Base-by-base conservation (phyloP, 495 filamentous ascomycete genomes). In the Aspergillus egyptiacus region DNA sequence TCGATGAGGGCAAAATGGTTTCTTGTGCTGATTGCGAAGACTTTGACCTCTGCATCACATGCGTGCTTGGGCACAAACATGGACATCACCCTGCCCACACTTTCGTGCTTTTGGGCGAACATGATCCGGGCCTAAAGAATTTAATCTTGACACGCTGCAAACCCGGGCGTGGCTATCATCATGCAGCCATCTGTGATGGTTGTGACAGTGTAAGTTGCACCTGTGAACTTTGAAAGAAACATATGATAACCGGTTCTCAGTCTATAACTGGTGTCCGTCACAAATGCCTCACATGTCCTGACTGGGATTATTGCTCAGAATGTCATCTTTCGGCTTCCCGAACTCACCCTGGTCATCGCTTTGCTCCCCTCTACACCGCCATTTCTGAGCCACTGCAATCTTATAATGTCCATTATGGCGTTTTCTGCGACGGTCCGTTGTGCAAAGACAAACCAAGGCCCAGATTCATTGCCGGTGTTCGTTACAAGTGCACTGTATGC, bases 401-500 rank as follows among this genome's bases (percentile, higher is more conserved):
- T 46, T 68, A 66, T 17, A 72, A 77, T 36, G 73, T 78, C 14
- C 93, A 99, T 61, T 75, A 73, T 49, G 91, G 89, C 44, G 90
- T 96, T 64, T 94, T 85, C 75, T 99, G 93, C 58, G 93, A 99
- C 69, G 93, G 93, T 8, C 94, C 91, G 18, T 76, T 96, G 15
- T 99, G 93, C 80, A 76, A 79, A 50, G 59, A 64, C 53, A 73
- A 77, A 47, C 61, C 68, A 18, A 69, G 69, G 32, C 59, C 72
- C 40, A 66, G 71, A 32, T 96, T 88, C 67, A 95, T 99, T 54
- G 71, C 71, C 24, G 94, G 93, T 14, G 77, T 85, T 54, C 84
- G 93, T 49, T 99, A 91, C 77, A 97, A 97, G 80, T 99, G 93
- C 63, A 89, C 94, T 48, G 86, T 99, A 43, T 99, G 93, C 71